phyloP scores from a whole-genome alignment of 2,329 filamentous ascomycete genomes.

The Decorospora gaudefroyi region DNA sequence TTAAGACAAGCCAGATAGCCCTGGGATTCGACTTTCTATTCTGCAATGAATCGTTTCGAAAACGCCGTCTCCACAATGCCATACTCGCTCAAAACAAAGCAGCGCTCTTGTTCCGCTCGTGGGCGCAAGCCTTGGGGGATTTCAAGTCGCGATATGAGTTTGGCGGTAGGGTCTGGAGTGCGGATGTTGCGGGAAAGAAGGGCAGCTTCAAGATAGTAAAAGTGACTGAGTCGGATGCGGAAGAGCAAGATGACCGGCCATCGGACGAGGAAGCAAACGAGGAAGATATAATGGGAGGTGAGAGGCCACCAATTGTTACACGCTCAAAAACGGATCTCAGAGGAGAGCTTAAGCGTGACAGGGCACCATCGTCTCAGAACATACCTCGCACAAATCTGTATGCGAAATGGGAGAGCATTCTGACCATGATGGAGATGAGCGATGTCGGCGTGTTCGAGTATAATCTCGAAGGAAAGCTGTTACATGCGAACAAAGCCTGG shows the following conservation, averaged over 20 bases:
- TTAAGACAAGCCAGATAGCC: conserved; percentile 16
- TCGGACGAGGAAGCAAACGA: conserved; percentile 4
- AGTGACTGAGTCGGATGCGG: conserved; percentile 3
- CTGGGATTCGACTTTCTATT: conserved; percentile 28
- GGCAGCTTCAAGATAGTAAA: conserved; percentile 26
- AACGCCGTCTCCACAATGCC: conserved; percentile 4
- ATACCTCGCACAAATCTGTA: conserved; percentile 22
- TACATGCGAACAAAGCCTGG: conserved; percentile 41
- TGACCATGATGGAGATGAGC: conserved; percentile 44
- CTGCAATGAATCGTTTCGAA: conserved; percentile 32
- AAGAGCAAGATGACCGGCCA: not conserved
- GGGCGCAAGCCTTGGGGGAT: conserved; percentile 29
- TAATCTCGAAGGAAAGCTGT: conserved; percentile 27
- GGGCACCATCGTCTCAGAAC: not conserved
- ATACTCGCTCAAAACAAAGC: conserved; percentile 15
- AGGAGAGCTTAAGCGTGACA: conserved; percentile 9
- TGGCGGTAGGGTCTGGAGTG: conserved; percentile 22
- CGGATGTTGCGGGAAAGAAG: conserved; percentile 19
- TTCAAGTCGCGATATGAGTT: conserved; percentile 24
- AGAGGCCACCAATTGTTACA: conserved; percentile 4
- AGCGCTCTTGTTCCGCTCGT: conserved; percentile 35
- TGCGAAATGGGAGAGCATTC: conserved; percentile 34
- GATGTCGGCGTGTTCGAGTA: conserved; percentile 45
- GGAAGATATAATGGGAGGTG: not conserved
- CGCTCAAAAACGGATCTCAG: conserved; percentile 16